phyloP scores from a whole-genome alignment of 75 land plant species.

The Gnetum montanum region DNA sequence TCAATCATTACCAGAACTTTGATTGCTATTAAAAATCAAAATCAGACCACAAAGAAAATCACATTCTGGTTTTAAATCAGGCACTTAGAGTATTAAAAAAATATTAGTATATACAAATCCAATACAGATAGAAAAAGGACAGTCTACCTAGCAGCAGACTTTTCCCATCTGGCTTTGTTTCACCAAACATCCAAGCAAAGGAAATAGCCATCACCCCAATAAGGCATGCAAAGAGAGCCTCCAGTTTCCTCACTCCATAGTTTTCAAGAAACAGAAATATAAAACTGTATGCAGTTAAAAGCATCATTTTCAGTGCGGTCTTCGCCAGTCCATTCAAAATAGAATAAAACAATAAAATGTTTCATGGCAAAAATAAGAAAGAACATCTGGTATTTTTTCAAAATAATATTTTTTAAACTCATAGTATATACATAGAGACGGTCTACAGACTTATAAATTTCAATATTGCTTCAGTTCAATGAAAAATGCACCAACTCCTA shows the following conservation, averaged over 20 bases:
- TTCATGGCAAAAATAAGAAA: no score
- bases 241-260: slow-evolving; percentile 51
- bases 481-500: no score
- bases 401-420: no score
- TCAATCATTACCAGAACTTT: no score
- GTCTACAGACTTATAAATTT: no score
- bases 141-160: slow-evolving; percentile 18
- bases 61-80: neutral
- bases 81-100: neutral
- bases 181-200: slow-evolving; percentile 52
- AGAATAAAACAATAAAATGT: no score
- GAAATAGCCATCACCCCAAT: slow-evolving; percentile 64
- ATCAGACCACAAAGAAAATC: no score
- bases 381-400: no score
- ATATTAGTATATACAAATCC: no score
- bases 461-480: no score
- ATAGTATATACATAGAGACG: no score
- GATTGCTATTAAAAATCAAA: no score
- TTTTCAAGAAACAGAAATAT: slow-evolving; percentile 18
- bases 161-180: slow-evolving; percentile 20
- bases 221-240: slow-evolving; percentile 54
- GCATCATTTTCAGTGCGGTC: neutral
- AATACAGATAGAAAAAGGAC: neutral
- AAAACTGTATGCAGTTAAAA: slow-evolving; percentile 25
- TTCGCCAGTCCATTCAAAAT: neutral